Evolutionary conservation across 78 protist species (phyloP).

Genomic region (Dictyostelium capitatum): DNA sequence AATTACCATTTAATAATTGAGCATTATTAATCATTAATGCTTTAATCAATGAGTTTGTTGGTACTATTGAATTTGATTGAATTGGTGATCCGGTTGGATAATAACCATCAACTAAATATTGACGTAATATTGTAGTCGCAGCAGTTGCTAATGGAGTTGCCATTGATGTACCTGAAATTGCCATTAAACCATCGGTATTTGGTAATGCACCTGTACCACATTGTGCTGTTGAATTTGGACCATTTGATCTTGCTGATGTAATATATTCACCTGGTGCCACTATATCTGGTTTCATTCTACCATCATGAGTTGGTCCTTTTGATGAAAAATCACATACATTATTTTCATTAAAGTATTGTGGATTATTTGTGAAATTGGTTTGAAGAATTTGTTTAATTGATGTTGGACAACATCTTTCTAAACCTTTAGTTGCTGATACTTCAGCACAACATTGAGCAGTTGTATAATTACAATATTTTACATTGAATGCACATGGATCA

Average conservation of each 20-base stretch:
- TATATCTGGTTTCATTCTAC: slow-evolving; percentile 89
- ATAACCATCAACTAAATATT: slow-evolving; percentile 82
- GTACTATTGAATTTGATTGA: background rate
- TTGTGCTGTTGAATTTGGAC: slow-evolving; percentile 24
- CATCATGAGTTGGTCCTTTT: slow-evolving; percentile 86
- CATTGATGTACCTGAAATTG: slow-evolving; percentile 90
- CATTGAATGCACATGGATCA: slow-evolving; percentile 24
- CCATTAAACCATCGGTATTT: background rate
- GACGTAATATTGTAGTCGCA: slow-evolving; percentile 78
- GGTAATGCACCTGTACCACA: slow-evolving; percentile 43
- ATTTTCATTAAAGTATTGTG: slow-evolving; percentile 9
- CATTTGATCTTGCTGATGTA: slow-evolving; percentile 66
- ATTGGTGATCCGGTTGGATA: slow-evolving; percentile 64
- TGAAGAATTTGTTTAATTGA: background rate
- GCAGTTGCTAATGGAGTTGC: slow-evolving; percentile 89
- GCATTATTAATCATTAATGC: slow-evolving; percentile 86
- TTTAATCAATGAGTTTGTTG: slow-evolving; percentile 78
- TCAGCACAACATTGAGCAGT: slow-evolving; percentile 24
- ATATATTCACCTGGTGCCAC: slow-evolving; percentile 81
- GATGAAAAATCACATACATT: slow-evolving; percentile 67
- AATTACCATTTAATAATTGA: slow-evolving; percentile 53
- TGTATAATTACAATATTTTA: background rate
- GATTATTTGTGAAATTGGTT: background rate
- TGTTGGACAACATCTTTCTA: slow-evolving; percentile 12
- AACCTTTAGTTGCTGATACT: slow-evolving; percentile 1